Conservation (phyloP, 495 filamentous ascomycete genomes). For the Aeminium ludgeri region DNA sequence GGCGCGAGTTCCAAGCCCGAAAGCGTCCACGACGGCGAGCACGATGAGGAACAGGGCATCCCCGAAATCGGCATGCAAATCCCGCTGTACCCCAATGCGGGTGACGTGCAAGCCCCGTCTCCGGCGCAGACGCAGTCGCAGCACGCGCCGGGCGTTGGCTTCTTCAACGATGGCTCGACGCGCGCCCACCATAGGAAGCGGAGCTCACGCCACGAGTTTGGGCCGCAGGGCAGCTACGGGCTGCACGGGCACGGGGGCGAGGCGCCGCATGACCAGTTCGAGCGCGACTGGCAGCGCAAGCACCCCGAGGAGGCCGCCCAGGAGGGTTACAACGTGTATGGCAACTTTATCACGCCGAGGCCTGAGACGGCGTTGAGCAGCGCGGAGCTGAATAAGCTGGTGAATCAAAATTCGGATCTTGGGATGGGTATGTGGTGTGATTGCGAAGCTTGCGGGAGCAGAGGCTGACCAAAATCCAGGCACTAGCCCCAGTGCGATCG, state of each 20-base stretch:
- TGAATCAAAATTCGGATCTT: constrained; percentile 49
- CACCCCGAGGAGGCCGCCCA: constrained; percentile 61
- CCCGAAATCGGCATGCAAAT: constrained; percentile 80
- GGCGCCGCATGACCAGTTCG: constrained; percentile 53
- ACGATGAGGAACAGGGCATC: constrained; percentile 68
- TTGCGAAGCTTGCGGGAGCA: background rate
- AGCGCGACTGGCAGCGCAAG: constrained; percentile 78
- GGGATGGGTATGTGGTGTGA: constrained; percentile 42
- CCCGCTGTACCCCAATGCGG: constrained; percentile 85
- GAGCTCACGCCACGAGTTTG: constrained; percentile 40
- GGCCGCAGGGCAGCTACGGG: constrained; percentile 65
- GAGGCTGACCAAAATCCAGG: constrained; percentile 14
- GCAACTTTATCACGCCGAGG: constrained; percentile 43
- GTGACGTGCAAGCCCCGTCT: constrained; percentile 92
- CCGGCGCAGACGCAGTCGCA: constrained; percentile 47
- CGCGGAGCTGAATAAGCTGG: constrained; percentile 80
- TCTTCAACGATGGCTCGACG: constrained; percentile 31
- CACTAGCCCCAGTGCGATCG: constrained; percentile 20
- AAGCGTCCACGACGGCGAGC: constrained; percentile 31
- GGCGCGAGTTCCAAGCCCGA: constrained; percentile 31
- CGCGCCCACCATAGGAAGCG: constrained; percentile 52
- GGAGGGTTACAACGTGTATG: constrained; percentile 56
- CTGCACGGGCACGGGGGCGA: constrained; percentile 66
- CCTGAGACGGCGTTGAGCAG: constrained; percentile 79
- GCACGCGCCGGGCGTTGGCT: constrained; percentile 38